Evolutionary conservation across 2,329 filamentous ascomycete species (phyloP).

Genomic region (Myriosclerotinia duriaeana): DNA sequence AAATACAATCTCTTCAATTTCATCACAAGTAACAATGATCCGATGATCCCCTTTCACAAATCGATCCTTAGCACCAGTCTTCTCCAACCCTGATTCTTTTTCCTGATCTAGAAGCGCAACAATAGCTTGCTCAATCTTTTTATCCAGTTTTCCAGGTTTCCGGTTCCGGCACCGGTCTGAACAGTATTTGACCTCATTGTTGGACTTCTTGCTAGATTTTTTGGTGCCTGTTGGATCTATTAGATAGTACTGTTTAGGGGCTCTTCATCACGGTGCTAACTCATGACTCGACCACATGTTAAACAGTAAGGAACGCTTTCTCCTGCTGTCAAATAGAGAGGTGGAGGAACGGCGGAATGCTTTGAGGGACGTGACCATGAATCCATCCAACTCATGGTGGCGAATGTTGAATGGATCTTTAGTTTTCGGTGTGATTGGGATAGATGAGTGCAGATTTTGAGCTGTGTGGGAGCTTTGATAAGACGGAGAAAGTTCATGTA

Average conservation of each 20-base stretch:
- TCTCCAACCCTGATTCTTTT: constrained; percentile 40
- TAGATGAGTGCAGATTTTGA: not conserved
- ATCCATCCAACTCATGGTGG: constrained; percentile 24
- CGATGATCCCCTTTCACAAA: constrained; percentile 51
- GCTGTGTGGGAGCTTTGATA: not conserved
- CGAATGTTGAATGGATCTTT: not conserved
- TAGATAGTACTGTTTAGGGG: not conserved
- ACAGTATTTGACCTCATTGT: constrained; percentile 51
- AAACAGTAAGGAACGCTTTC: constrained; percentile 20
- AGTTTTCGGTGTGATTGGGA: not conserved
- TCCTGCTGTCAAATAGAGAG: constrained; percentile 21
- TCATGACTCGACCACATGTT: constrained; percentile 23
- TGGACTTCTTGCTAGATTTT: constrained; percentile 19
- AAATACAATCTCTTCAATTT: constrained; percentile 53
- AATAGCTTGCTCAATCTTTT: constrained; percentile 53
- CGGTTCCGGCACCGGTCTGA: constrained; percentile 53
- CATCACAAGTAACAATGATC: constrained; percentile 50
- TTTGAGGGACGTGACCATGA: constrained; percentile 21
- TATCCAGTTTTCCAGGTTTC: constrained; percentile 52
- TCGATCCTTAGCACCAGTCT: constrained; percentile 40
- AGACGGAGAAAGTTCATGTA: not conserved
- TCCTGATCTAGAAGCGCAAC: constrained; percentile 41
- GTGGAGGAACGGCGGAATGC: constrained; percentile 20
- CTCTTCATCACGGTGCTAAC: not conserved
- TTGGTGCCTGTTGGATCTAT: constrained; percentile 14